Percentiles rank a stretch among this genome's conserved stretches.
These are phyloP conservation scores for Apostasia shenzhenica DNA, from an alignment of 106 monocot genomes.

Conservation along the genomic window DNA sequence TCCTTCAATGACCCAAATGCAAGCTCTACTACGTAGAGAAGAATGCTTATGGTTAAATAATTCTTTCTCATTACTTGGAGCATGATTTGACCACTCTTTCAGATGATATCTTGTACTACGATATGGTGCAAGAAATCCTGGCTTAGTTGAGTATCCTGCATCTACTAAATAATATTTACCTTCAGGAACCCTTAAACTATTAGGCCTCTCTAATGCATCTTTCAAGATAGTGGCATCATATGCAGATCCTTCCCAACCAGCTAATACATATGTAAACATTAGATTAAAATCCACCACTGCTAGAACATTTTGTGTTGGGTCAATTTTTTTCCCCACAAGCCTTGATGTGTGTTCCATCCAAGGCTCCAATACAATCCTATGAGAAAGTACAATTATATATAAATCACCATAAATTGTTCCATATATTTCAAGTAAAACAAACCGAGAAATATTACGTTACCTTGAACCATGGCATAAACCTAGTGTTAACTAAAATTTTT, in stretches of 20 bases:
- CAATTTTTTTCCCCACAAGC: not conserved
- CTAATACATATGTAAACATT: not conserved
- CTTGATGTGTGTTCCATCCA: not conserved
- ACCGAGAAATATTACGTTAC: not conserved
- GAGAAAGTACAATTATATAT: not conserved
- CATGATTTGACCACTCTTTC: not conserved
- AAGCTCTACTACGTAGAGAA: not conserved
- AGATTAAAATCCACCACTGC: not conserved
- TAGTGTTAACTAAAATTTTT: not conserved
- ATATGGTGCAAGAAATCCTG: not conserved
- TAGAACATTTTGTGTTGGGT: not conserved
- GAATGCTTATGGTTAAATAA: conserved; percentile 1
- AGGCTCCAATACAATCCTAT: not conserved
- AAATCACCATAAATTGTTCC: not conserved
- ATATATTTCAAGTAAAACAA: not conserved
- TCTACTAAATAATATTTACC: not conserved
- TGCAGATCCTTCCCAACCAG: not conserved
- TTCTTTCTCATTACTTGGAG: not conserved
- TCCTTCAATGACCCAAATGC: too few relatives aligned
- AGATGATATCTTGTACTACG: not conserved
- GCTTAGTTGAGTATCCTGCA: not conserved
- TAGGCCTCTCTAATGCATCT: not conserved
- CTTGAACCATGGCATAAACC: not conserved
- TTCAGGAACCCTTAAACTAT: not conserved
- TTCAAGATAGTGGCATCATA: not conserved